These are phyloP conservation scores for Trichosporon coremiiforme DNA, from an alignment of 1,284 basidiomycete species.

Conservation along the genomic window DNA sequence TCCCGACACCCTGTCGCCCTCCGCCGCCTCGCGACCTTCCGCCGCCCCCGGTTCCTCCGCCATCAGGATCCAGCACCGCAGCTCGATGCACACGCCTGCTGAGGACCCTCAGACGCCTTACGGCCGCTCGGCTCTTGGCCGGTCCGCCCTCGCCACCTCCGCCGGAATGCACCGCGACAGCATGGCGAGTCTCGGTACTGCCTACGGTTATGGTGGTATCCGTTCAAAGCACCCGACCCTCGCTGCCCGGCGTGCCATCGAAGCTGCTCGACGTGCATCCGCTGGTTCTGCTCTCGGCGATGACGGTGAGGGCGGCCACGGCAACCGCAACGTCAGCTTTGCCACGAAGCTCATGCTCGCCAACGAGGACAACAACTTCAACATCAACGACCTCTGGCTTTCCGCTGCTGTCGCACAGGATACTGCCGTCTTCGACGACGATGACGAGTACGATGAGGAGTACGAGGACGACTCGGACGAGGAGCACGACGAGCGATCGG, in stretches of 20 bases:
- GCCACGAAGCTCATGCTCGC: constrained; percentile 82
- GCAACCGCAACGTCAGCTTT: constrained; percentile 59
- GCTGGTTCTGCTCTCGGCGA: constrained; percentile 44
- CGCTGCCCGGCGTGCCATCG: constrained; percentile 52
- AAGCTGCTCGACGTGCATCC: constrained; percentile 52
- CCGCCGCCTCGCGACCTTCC: constrained; percentile 23
- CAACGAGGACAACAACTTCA: constrained; percentile 58
- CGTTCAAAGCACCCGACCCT: constrained; percentile 56
- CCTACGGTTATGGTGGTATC: constrained; percentile 55
- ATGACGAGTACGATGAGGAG: constrained; percentile 48
- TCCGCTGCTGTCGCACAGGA: constrained; percentile 57
- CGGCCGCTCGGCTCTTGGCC: constrained; percentile 20
- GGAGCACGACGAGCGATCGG: constrained; percentile 24
- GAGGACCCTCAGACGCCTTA: constrained; percentile 1
- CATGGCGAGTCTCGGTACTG: constrained; percentile 45
- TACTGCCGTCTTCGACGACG: constrained; percentile 57
- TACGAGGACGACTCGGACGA: constrained; percentile 30
- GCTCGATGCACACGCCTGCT: constrained; percentile 21
- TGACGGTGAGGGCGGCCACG: constrained; percentile 34
- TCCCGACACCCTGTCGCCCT: constrained; percentile 25
- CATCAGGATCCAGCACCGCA: constrained; percentile 22
- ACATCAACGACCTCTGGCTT: constrained; percentile 58
- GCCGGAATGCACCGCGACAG: constrained; percentile 36
- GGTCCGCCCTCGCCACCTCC: constrained; percentile 1
- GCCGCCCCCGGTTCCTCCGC: constrained; percentile 38